Evolutionary conservation across 75 land plant genomes (phyloP).

Genomic region (Selaginella moellendorffii): DNA sequence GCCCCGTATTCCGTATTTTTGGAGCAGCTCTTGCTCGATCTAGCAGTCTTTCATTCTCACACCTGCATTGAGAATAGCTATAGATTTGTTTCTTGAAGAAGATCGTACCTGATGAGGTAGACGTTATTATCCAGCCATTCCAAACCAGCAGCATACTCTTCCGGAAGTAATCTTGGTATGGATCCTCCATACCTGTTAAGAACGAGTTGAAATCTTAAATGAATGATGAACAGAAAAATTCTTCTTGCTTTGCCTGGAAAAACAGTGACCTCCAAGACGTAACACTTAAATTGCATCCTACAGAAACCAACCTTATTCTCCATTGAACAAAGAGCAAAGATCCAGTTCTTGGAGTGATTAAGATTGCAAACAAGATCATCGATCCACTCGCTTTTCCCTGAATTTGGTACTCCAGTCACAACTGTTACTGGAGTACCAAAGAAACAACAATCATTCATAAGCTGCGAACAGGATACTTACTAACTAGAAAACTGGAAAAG

Average conservation of each 20-base stretch:
- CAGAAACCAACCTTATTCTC: slow-evolving; percentile 59
- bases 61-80: slow-evolving; percentile 24
- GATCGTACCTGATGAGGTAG: slow-evolving; percentile 54
- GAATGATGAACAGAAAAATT: too few relatives aligned
- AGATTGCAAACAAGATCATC: slow-evolving; percentile 88
- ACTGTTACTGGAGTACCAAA: too few relatives aligned
- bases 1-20: slow-evolving; percentile 81
- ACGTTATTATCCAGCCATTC: slow-evolving; percentile 69
- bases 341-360: slow-evolving; percentile 51
- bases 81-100: too few relatives aligned
- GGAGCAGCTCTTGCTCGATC: slow-evolving; percentile 78
- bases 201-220: too few relatives aligned
- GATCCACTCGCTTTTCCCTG: slow-evolving; percentile 99
- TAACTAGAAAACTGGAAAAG: slow-evolving; percentile 56
- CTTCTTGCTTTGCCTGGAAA: slow-evolving; percentile 55
- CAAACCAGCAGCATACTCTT: slow-evolving; percentile 67
- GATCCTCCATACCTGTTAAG: slow-evolving; percentile 44
- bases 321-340: slow-evolving; percentile 96
- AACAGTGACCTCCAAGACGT: slow-evolving; percentile 68
- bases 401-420: slow-evolving; percentile 91
- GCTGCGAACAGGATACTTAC: slow-evolving; percentile 56
- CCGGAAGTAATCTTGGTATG: slow-evolving; percentile 41
- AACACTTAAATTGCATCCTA: slow-evolving; percentile 77
- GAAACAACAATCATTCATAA: slow-evolving; percentile 70
- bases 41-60: slow-evolving; percentile 78